Percentiles rank a stretch among this genome's conserved stretches.
Conservation (phyloP, 2,329 filamentous ascomycete species). For the Bipolaris oryzae region DNA sequence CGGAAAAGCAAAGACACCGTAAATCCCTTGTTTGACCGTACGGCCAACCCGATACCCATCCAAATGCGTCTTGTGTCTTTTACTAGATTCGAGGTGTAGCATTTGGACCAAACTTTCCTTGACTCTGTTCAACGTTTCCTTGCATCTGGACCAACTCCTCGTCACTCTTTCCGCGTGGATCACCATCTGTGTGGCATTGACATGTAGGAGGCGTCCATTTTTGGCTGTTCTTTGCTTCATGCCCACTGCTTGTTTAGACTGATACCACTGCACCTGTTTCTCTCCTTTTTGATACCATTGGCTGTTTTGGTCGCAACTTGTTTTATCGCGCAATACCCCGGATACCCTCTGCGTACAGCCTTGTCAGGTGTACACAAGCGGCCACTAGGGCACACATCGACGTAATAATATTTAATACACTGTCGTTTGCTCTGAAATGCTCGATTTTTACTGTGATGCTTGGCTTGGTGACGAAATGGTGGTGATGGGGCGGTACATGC, state of each 20-base stretch:
- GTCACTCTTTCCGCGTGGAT: constrained; percentile 39
- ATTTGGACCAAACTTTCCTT: constrained; percentile 42
- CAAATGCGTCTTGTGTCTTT: constrained; percentile 33
- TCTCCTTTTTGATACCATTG: constrained; percentile 50
- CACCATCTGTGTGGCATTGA: constrained; percentile 44
- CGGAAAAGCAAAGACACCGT: constrained; percentile 51
- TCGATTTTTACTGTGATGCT: not conserved
- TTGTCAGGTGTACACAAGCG: constrained; percentile 49
- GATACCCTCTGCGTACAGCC: constrained; percentile 51
- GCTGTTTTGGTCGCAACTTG: constrained; percentile 25
- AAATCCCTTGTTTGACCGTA: constrained; percentile 49
- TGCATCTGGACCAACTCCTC: constrained; percentile 36
- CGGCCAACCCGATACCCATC: constrained; percentile 44
- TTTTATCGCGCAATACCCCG: constrained; percentile 50
- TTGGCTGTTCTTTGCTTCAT: constrained; percentile 41
- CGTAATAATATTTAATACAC: constrained; percentile 51
- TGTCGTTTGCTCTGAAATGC: constrained; percentile 15
- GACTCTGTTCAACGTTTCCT: constrained; percentile 34
- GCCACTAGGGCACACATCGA: constrained; percentile 48
- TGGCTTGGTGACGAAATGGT: not conserved
- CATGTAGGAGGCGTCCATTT: constrained; percentile 43
- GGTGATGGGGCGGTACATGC: not conserved
- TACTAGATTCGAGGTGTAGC: constrained; percentile 29
- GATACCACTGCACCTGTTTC: constrained; percentile 51
- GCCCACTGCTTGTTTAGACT: constrained; percentile 50